These are phyloP conservation scores for Aspergillus panamensis DNA, from an alignment of 495 filamentous ascomycete genomes.

Conservation along the genomic window DNA sequence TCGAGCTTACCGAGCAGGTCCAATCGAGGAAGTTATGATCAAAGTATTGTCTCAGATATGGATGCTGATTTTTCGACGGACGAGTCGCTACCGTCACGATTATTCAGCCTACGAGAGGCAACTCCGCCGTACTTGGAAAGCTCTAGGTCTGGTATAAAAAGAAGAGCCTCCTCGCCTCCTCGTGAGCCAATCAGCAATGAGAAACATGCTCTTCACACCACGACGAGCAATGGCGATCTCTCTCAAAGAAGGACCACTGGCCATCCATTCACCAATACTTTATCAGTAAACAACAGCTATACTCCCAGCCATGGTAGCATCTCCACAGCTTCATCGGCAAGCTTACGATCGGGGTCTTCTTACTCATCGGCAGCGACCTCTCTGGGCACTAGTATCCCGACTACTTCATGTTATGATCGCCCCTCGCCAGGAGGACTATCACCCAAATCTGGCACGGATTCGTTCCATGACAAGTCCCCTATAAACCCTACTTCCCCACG, in stretches of 20 bases:
- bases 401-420: conserved; percentile 65
- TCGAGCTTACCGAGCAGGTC: conserved; percentile 47
- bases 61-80: conserved; percentile 68
- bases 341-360: conserved; percentile 67
- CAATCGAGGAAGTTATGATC: conserved; percentile 61
- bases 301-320: conserved; percentile 63
- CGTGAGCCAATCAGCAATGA: conserved; percentile 73
- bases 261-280: conserved; percentile 53
- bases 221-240: conserved; percentile 59
- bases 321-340: conserved; percentile 67
- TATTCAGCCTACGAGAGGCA: conserved; percentile 59
- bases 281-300: conserved; percentile 55
- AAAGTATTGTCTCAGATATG: conserved; percentile 56
- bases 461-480: conserved; percentile 40
- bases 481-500: conserved; percentile 59
- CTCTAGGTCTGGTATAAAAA: conserved; percentile 62
- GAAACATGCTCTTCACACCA: conserved; percentile 51
- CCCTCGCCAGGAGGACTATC: conserved; percentile 72
- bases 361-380: conserved; percentile 64
- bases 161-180: conserved; percentile 77
- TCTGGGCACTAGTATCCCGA: conserved; percentile 69
- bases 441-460: conserved; percentile 54
- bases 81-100: conserved; percentile 54
- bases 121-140: conserved; percentile 41
- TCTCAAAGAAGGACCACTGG: conserved; percentile 62